Percentiles rank a stretch among this genome's conserved stretches.
These are phyloP conservation scores for Alternaria brassicicola DNA, from an alignment of 2,329 filamentous ascomycete genomes.

Conservation along the genomic window DNA sequence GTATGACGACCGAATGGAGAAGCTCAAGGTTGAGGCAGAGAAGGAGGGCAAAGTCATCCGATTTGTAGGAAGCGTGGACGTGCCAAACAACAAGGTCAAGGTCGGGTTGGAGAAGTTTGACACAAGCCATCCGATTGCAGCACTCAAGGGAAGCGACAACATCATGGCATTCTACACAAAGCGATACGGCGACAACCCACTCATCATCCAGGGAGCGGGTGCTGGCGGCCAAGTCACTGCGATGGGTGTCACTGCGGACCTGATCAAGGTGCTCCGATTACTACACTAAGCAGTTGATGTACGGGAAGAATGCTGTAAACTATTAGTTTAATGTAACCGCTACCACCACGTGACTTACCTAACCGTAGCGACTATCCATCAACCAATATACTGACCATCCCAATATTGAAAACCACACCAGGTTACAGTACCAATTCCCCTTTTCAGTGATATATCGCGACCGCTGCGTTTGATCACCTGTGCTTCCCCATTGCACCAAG, in stretches of 20 bases:
- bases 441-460: neutral
- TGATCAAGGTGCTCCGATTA: constrained; percentile 84
- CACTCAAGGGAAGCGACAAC: constrained; percentile 96
- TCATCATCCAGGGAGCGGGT: constrained; percentile 93
- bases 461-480: neutral
- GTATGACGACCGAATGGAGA: constrained; percentile 90
- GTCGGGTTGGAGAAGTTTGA: constrained; percentile 88
- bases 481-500: neutral
- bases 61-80: constrained; percentile 92
- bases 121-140: constrained; percentile 86
- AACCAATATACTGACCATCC: neutral
- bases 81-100: constrained; percentile 79
- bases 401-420: neutral
- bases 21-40: constrained; percentile 82
- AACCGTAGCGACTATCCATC: neutral
- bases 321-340: neutral
- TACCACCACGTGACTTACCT: neutral
- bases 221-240: constrained; percentile 95
- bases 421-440: neutral
- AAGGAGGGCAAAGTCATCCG: constrained; percentile 89
- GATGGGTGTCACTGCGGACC: constrained; percentile 94
- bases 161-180: constrained; percentile 99
- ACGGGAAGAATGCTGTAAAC: neutral
- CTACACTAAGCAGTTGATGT: constrained; percentile 56
- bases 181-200: constrained; percentile 85